Evolutionary conservation across 192 early-diverging fungal genomes (phyloP), one percentile per base, ranked within the genome.

Genomic region (Podila minutissima): DNA sequence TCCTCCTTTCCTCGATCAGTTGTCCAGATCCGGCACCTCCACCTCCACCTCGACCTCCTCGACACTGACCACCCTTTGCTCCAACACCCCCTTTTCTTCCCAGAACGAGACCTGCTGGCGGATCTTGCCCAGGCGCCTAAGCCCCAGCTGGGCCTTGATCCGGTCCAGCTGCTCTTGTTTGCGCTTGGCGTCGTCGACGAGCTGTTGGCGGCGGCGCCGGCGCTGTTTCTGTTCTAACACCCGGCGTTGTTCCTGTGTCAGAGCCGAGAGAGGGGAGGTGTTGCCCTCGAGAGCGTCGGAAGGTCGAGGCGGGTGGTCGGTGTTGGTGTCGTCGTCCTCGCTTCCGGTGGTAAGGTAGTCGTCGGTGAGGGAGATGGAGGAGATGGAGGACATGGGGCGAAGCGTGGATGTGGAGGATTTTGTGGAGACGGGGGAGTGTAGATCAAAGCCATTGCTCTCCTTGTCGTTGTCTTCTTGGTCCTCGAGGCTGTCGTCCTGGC

Each of bases 121-220:
- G 35, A 81, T 73, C 62, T 73, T 73, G 57, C 76, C 75, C 24
- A 78, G 51, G 0, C 59, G 19, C 28, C n/a, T 66, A 2, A 68
- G 53, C 24, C 73, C 32, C 12, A 81, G 46, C 15, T 72, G 70
- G 13, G 60, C 76, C 38, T 64, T 72, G 71, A 81, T 72, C 37
- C 58, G 53, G 22, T 72, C 76, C 35, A 81, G 22, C 33, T 78
- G 75, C 31, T 78, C 75, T 38, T 79, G 70, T 20, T 79, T 79
- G 10, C 76, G 69, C 58, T 79, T 55, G 0, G 70, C 69, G n/a
- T 79, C 76, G 22, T 79, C 76, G 31, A 79, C 76, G 15, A 67
- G 50, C 28, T 62, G 37, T 48, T 65, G 70, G 2, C 67, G 62
- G 19, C 50, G 70, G 0, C 57, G 11, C 15, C 22, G 24, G 32